phyloP scores from a whole-genome alignment of 495 filamentous ascomycete genomes.

The Beverwykella pulmonaria region DNA sequence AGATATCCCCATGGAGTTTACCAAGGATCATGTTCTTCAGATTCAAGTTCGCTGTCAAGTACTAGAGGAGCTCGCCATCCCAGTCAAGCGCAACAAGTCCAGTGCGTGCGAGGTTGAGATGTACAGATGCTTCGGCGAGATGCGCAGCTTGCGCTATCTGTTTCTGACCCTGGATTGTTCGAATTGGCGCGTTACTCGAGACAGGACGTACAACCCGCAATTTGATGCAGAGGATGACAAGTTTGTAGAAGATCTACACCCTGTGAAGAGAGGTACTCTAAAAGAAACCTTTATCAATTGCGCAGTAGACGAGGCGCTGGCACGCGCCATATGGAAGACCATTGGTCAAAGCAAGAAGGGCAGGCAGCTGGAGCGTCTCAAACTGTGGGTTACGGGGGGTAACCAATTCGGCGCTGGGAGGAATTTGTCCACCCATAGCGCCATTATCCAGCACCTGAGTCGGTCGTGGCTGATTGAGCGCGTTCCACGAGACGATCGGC shows the following conservation, averaged over 20 bases:
- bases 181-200: slow-evolving; percentile 24
- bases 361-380: slow-evolving; percentile 18
- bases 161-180: slow-evolving; percentile 28
- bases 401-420: background rate
- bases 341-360: slow-evolving; percentile 23
- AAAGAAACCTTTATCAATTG: slow-evolving; percentile 27
- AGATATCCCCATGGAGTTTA: slow-evolving; percentile 28
- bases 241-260: background rate
- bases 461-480: slow-evolving; percentile 33
- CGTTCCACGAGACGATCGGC: slow-evolving; percentile 21
- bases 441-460: slow-evolving; percentile 15
- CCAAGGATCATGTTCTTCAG: slow-evolving; percentile 23
- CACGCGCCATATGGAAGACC: slow-evolving; percentile 27
- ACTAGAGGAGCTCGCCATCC: slow-evolving; percentile 22
- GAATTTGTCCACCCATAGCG: background rate
- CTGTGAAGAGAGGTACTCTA: slow-evolving; percentile 15
- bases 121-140: slow-evolving; percentile 22
- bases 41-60: slow-evolving; percentile 24
- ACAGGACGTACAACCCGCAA: slow-evolving; percentile 19
- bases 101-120: slow-evolving; percentile 25
- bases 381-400: slow-evolving; percentile 24
- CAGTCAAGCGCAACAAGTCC: slow-evolving; percentile 28
- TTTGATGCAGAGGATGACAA: slow-evolving; percentile 24
- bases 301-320: slow-evolving; percentile 31
- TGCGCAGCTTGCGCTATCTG: slow-evolving; percentile 18